These are phyloP conservation scores for Xylaria curta DNA, from an alignment of 495 filamentous ascomycete species.

Conservation along the genomic window DNA sequence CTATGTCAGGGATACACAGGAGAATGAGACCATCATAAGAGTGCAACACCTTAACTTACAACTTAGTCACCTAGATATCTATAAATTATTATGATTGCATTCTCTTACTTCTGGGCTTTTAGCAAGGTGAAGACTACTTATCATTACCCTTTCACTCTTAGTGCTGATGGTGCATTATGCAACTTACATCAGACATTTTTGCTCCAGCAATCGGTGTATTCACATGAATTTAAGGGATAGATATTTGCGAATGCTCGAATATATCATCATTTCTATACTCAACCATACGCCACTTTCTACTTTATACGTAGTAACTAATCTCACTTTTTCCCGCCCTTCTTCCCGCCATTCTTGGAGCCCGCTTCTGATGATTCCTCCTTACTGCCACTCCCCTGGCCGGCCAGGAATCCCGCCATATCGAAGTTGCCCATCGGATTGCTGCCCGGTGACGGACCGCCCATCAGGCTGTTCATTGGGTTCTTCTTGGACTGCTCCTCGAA, in stretches of 20 bases:
- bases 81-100: too few species aligned
- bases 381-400: constrained; percentile 49
- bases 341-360: constrained; percentile 33
- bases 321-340: constrained; percentile 46
- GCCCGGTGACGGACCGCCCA: constrained; percentile 50
- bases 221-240: too few species aligned
- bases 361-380: constrained; percentile 42
- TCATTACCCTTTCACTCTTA: too few species aligned
- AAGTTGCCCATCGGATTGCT: constrained; percentile 70
- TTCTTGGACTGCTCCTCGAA: constrained; percentile 88
- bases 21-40: too few species aligned
- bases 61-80: too few species aligned
- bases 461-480: constrained; percentile 62
- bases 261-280: background rate
- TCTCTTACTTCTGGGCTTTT: too few species aligned
- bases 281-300: background rate
- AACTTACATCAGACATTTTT: background rate
- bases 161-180: too few species aligned
- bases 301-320: constrained; percentile 34
- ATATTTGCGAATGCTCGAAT: background rate
- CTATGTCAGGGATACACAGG: too few species aligned
- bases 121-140: too few species aligned
- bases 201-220: background rate
- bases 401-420: constrained; percentile 87
- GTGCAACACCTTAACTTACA: too few species aligned